Base-by-base conservation (phyloP, 208 protist genomes). In the Acanthamoeba triangularis region DNA sequence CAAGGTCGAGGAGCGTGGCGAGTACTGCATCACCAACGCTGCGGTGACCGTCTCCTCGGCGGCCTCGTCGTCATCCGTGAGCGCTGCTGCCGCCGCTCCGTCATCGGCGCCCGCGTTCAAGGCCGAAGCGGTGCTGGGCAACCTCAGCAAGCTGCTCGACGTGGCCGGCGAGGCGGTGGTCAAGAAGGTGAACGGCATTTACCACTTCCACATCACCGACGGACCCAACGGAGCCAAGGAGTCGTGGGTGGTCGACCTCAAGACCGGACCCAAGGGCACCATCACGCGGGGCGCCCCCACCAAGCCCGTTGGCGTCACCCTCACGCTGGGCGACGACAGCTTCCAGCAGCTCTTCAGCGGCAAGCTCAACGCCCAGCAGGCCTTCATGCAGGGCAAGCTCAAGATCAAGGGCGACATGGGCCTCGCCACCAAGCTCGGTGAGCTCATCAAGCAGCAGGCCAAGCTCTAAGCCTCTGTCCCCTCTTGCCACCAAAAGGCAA, bases 351-450 rank as follows among this genome's bases (percentile, higher is more conserved):
- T 93, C n/a, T 47, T 69, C 65, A 69, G n/a, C 44, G 96, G 96
- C 80, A 96, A 96, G 85, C 52, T 96, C 14, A 96, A 97, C 88
- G 69, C 93, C 25, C 96, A 97, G 91, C 6, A 54, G 23, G 59
- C 90, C 3, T 97, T 96, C 88, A 84, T 92, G 47, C 82, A 97
- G 84, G 93, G 96, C 30, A 92, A 96, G 59, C 84, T 97, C 35
- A 97, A 97, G 91, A 95, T 97, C 54, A 90, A 94, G 76, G 96
- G 96, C 23, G 94, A 95, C 54, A 97, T 97, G 96, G 82, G 92
- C n/a, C 67, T 96, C 33, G 96, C 95, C 91, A 94, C 95, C 69
- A 97, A 97, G 92, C 76, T 97, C 7, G 61, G 63, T 44, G 41
- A 96, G 88, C 30, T 96, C 23, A 95, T 91, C 49, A 93, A 94